A percentile compares a stretch with the other conserved stretches of the same genome.
Conservation (phyloP, 1,284 basidiomycete genomes). For the Trichosporon sp. region DNA sequence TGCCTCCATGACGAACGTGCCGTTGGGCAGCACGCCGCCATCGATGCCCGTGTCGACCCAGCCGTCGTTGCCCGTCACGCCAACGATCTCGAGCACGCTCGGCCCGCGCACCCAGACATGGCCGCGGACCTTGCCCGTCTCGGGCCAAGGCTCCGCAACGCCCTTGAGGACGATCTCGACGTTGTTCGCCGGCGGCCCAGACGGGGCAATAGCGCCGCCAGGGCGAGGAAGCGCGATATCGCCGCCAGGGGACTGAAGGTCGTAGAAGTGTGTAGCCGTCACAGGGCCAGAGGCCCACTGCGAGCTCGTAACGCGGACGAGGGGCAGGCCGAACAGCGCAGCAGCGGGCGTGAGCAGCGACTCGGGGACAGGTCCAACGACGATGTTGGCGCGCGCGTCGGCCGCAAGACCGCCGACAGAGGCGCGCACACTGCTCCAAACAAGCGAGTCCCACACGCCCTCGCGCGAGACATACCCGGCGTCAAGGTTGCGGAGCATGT, state of each 20-base stretch:
- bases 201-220: conserved; percentile 21
- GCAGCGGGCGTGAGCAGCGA: conserved; percentile 27
- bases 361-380: conserved; percentile 33
- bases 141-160: conserved; percentile 17
- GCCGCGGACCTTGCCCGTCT: conserved; percentile 19
- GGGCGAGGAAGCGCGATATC: conserved; percentile 10
- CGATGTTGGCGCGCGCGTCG: conserved; percentile 27
- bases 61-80: conserved; percentile 17
- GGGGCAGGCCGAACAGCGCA: conserved; percentile 38
- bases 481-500: conserved; percentile 30
- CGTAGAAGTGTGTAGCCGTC: conserved; percentile 40
- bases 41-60: conserved; percentile 32
- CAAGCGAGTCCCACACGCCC: conserved; percentile 32
- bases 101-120: conserved; percentile 34
- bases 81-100: conserved; percentile 18
- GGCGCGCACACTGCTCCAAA: conserved; percentile 25
- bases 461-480: conserved; percentile 33
- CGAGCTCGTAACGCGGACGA: conserved; percentile 31
- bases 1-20: conserved; percentile 27
- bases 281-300: conserved; percentile 34
- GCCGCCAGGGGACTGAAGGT: conserved; percentile 30
- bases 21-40: conserved; percentile 37
- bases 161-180: conserved; percentile 38
- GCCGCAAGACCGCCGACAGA: conserved; percentile 30
- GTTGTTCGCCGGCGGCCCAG: conserved; percentile 42